Percentiles rank a stretch among this genome's conserved stretches.
These are phyloP conservation scores for Amesomyces nigricolor DNA, from an alignment of 2,329 filamentous ascomycete genomes.

Conservation along the genomic window DNA sequence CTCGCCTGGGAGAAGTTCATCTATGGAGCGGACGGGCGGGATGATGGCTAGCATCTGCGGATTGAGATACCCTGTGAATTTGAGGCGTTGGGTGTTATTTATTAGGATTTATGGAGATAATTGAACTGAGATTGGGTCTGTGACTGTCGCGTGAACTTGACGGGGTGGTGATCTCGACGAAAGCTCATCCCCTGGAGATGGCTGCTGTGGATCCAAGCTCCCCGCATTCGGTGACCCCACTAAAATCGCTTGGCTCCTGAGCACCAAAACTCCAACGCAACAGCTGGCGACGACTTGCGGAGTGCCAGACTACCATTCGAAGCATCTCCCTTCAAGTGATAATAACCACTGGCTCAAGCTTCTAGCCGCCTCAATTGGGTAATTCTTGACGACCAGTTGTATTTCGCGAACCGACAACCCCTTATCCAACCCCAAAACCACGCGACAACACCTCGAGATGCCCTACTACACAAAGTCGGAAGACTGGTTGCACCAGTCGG, in stretches of 20 bases:
- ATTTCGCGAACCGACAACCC: not conserved
- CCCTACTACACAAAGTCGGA: conserved; percentile 67
- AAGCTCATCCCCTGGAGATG: too few relatives aligned
- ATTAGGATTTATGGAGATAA: not conserved
- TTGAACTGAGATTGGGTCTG: too few relatives aligned
- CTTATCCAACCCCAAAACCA: not conserved
- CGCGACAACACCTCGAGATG: conserved; percentile 16
- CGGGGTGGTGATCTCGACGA: not conserved
- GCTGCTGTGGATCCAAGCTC: not conserved
- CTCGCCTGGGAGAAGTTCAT: not conserved
- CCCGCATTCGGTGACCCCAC: conserved; percentile 21
- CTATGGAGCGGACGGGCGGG: not conserved
- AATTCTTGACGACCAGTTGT: too few relatives aligned
- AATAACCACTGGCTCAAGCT: too few relatives aligned
- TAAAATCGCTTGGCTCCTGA: conserved; percentile 12
- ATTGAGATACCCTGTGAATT: conserved; percentile 20
- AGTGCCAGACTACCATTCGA: too few relatives aligned
- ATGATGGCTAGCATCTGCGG: not conserved
- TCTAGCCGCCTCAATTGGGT: too few relatives aligned
- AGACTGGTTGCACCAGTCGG: conserved; percentile 86
- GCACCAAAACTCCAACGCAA: conserved; percentile 16
- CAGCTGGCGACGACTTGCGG: not conserved
- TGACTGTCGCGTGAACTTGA: not conserved
- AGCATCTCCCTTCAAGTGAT: too few relatives aligned
- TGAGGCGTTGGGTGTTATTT: conserved; percentile 10